These are phyloP conservation scores for Exophiala phaeomuriformis DNA, from an alignment of 2,329 filamentous ascomycete species.

Conservation along the genomic window DNA sequence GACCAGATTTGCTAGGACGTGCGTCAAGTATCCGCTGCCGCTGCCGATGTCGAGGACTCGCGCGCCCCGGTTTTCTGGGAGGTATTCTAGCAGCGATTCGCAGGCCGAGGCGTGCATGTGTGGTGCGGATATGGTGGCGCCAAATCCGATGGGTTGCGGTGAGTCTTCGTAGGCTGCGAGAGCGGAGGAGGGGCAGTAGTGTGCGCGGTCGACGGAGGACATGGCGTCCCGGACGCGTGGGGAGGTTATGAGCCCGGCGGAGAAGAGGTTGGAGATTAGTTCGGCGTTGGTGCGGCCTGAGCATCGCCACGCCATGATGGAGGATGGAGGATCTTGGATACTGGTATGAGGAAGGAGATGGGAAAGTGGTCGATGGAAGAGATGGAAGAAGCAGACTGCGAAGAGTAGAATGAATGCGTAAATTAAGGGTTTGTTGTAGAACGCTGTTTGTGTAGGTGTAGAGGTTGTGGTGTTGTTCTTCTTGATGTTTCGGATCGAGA, in stretches of 20 bases:
- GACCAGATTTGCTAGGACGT: conserved; percentile 74
- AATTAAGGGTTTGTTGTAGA: too few relatives aligned
- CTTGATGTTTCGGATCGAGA: too few relatives aligned
- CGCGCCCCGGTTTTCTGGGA: conserved; percentile 44
- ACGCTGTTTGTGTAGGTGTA: too few relatives aligned
- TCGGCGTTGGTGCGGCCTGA: conserved; percentile 66
- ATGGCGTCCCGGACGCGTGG: conserved; percentile 71
- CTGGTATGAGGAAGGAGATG: too few relatives aligned
- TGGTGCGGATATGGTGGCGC: conserved; percentile 63
- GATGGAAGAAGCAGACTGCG: too few relatives aligned
- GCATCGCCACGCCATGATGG: conserved; percentile 81
- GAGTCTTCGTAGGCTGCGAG: conserved; percentile 62
- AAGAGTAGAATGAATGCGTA: too few relatives aligned
- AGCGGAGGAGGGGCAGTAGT: conserved; percentile 50
- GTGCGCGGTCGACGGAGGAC: conserved; percentile 75
- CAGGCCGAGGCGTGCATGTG: conserved; percentile 65
- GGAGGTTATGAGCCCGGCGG: conserved; percentile 64
- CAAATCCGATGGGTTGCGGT: conserved; percentile 60
- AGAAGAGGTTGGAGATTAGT: conserved; percentile 70
- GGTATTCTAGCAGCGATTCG: conserved; percentile 54
- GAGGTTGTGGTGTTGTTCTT: too few relatives aligned
- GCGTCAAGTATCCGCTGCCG: conserved; percentile 77
- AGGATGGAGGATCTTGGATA: neutral
- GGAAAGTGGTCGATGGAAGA: too few relatives aligned
- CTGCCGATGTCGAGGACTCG: conserved; percentile 67